These are phyloP conservation scores for Xanthoconium purpureum DNA, from an alignment of 768 basidiomycete species.

Conservation along the genomic window DNA sequence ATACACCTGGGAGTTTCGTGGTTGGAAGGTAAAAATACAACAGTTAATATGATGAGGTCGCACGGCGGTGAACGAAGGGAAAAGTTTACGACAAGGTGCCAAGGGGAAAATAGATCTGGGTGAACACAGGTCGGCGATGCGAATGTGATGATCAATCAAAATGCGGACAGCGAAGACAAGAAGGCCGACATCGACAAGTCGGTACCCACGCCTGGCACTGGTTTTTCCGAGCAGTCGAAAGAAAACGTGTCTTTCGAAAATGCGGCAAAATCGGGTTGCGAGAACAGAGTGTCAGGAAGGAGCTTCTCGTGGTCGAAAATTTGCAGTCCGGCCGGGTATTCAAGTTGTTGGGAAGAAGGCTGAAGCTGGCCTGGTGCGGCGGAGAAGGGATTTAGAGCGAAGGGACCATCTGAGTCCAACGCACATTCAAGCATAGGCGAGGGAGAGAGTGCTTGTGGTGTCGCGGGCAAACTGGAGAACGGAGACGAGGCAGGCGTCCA, in stretches of 20 bases:
- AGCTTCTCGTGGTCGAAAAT: slow-evolving; percentile 17
- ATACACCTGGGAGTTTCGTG: slow-evolving; percentile 19
- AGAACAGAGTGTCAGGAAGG: slow-evolving; percentile 12
- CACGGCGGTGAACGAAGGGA: slow-evolving; percentile 1
- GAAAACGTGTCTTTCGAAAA: slow-evolving; percentile 27
- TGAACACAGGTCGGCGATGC: slow-evolving; percentile 2
- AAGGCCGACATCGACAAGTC: slow-evolving; percentile 33
- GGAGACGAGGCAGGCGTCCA: slow-evolving; percentile 47
- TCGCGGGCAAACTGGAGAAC: slow-evolving; percentile 41
- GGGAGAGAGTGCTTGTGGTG: slow-evolving; percentile 39
- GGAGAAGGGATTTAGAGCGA: slow-evolving; percentile 19
- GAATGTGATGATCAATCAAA: slow-evolving; percentile 14
- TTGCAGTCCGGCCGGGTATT: slow-evolving; percentile 21
- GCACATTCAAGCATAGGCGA: slow-evolving; percentile 23
- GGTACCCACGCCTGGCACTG: slow-evolving; percentile 19
- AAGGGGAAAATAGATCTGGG: slow-evolving; percentile 1
- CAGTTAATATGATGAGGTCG: slow-evolving; percentile 7
- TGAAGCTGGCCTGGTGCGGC: slow-evolving; percentile 10
- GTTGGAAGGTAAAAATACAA: slow-evolving; percentile 29
- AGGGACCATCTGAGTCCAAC: slow-evolving; percentile 22
- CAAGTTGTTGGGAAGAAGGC: slow-evolving; percentile 15
- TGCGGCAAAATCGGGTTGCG: slow-evolving; percentile 19
- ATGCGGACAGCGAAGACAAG: slow-evolving; percentile 31
- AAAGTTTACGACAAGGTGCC: neutral
- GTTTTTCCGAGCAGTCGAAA: slow-evolving; percentile 24